Conservation (phyloP, 768 basidiomycete species). For the Rhodotorula taiwanensis region DNA sequence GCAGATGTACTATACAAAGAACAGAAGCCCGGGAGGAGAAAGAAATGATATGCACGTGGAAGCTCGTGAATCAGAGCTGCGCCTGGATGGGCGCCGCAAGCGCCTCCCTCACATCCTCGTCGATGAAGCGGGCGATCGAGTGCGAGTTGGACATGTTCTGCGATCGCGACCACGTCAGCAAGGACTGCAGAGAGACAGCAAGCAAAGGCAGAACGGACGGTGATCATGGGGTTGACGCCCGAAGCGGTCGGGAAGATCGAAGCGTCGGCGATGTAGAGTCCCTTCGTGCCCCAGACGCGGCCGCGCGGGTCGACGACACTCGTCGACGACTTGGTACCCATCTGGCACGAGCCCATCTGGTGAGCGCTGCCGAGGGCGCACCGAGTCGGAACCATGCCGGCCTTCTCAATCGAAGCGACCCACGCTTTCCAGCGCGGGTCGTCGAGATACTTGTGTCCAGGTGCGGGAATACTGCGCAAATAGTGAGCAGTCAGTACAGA, state of each 20-base stretch:
- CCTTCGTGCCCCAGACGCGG: conserved; percentile 40
- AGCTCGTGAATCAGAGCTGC: conserved; percentile 17
- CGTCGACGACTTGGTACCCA: conserved; percentile 36
- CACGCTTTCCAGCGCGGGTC: conserved; percentile 35
- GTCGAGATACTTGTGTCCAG: conserved; percentile 14
- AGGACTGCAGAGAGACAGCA: too few relatives aligned
- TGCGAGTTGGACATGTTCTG: conserved; percentile 33
- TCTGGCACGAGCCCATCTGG: conserved; percentile 43
- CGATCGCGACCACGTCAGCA: neutral
- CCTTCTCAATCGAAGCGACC: conserved; percentile 32
- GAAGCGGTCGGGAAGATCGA: conserved; percentile 33
- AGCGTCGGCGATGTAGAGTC: conserved; percentile 43
- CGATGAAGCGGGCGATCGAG: conserved; percentile 31
- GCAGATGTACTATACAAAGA: too few relatives aligned
- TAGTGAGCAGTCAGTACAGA: too few relatives aligned
- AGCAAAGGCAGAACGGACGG: conserved; percentile 3
- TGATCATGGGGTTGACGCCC: conserved; percentile 35
- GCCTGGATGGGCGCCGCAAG: conserved; percentile 2
- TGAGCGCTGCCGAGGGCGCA: conserved; percentile 37
- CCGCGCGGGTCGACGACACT: conserved; percentile 42
- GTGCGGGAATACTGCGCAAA: neutral
- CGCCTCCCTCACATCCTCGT: conserved; percentile 11
- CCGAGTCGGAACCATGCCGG: conserved; percentile 29
- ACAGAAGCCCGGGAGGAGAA: too few relatives aligned
- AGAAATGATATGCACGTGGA: too few relatives aligned